Base-by-base conservation (phyloP, 352 stramenopile species). In the Phytophthora palmivora region DNA sequence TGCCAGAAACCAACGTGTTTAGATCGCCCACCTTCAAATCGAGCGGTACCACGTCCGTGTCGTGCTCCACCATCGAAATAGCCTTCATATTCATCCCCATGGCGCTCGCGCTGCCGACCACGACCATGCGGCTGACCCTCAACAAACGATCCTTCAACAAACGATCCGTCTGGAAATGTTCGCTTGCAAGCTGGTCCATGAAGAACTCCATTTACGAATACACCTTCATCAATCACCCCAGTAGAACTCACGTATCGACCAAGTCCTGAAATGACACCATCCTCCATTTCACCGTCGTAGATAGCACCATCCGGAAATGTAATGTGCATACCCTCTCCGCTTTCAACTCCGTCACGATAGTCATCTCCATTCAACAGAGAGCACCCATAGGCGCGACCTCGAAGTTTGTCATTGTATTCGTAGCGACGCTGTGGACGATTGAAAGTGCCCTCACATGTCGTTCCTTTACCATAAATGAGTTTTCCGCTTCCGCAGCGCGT, bases 1-100 rank as follows among this genome's bases (percentile, higher is more conserved):
- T 79, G 72, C 83, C 80, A 90, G 42, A 90, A 92, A 0, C 80
- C 83, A 0, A 83, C 70, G 39, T 89, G 72, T 26, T 83, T 85
- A 11, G 72, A 78, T 12, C 48, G 46, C 5, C 65, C 51, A 11
- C 72, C 34, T 33, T 72, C 63, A 49, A 85, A 89, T 18, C 58
- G 70, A 48, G 69, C 71, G 19, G 48, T 74, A 0, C 67, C 82
- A 15, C 74, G 72, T 9, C 79, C 82, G 9, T 79, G 66, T 36
- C 77, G 78, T 39, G 67, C 67, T 34, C 83, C 80, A 14, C 53
- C 21, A 10, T 89, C 74, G 46, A 92, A 92, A 57, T 76, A 88
- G 0, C 80, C 80, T 18, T 88, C 78, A 32, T 84, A 92, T 39
- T 71, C 59, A 37, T 92, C 75, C 1, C 78, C 78, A 47, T 83